These are phyloP conservation scores for Stemphylium lycopersici DNA, from an alignment of 2,329 filamentous ascomycete genomes.

Conservation along the genomic window DNA sequence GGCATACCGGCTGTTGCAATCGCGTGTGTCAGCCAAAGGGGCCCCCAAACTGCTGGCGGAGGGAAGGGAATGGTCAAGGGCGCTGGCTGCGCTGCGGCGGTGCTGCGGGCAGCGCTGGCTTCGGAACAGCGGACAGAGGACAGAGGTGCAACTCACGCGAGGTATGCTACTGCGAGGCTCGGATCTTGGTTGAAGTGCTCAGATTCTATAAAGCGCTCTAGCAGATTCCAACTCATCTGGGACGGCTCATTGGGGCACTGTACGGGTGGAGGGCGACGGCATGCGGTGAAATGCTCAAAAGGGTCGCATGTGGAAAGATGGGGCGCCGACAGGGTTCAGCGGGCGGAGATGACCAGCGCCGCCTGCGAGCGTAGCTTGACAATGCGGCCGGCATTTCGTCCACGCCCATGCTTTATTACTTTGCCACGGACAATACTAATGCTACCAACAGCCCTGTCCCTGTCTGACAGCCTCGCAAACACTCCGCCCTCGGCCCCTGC, in stretches of 20 bases:
- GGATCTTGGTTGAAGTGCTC: constrained; percentile 93
- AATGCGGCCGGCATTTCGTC: not conserved
- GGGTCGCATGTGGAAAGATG: constrained; percentile 27
- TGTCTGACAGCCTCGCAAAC: too few relatives aligned
- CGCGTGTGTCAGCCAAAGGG: not conserved
- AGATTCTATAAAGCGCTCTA: constrained; percentile 89
- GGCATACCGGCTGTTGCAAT: constrained; percentile 72
- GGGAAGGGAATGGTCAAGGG: constrained; percentile 9
- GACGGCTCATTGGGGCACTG: constrained; percentile 47
- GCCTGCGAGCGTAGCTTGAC: constrained; percentile 10
- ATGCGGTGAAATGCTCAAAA: constrained; percentile 25
- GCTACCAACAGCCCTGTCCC: too few relatives aligned
- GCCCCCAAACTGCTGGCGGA: not conserved
- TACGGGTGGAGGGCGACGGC: constrained; percentile 21
- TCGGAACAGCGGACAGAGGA: too few relatives aligned
- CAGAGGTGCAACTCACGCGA: constrained; percentile 69
- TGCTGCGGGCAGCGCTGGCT: constrained; percentile 37
- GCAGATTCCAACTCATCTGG: constrained; percentile 75
- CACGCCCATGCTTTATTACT: constrained; percentile 2
- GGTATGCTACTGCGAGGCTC: constrained; percentile 85
- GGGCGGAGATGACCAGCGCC: constrained; percentile 17
- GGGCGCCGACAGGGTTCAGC: constrained; percentile 22
- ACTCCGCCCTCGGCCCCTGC: too few relatives aligned
- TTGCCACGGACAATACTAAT: not conserved
- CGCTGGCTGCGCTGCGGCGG: constrained; percentile 18